Conservation (phyloP, 352 stramenopile species). For the Pythium biforme region DNA sequence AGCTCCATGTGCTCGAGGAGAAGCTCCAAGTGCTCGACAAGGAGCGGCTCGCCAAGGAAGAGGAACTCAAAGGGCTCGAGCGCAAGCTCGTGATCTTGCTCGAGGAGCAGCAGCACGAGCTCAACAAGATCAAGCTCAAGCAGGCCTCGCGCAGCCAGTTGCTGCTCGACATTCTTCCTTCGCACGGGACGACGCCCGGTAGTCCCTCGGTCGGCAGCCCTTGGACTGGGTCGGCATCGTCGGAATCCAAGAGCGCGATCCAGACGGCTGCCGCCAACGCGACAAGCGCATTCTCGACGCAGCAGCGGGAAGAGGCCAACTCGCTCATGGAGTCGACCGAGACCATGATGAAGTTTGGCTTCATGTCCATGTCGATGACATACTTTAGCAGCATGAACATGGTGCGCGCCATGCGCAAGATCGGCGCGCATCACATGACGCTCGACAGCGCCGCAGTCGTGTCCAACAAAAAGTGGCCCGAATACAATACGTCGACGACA, state of each 20-base stretch:
- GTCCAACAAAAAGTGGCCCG: constrained; percentile 59
- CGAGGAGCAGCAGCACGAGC: constrained; percentile 93
- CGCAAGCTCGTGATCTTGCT: constrained; percentile 93
- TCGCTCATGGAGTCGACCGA: constrained; percentile 95
- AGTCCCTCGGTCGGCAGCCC: constrained; percentile 29
- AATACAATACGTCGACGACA: constrained; percentile 40
- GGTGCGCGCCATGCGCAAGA: constrained; percentile 95
- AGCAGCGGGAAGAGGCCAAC: constrained; percentile 89
- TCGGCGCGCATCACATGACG: constrained; percentile 90
- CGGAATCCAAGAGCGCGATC: constrained; percentile 16
- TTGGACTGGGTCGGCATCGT: constrained; percentile 5
- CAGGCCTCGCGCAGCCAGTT: constrained; percentile 51
- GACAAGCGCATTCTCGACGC: constrained; percentile 44
- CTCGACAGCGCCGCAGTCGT: constrained; percentile 76
- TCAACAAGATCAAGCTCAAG: constrained; percentile 70
- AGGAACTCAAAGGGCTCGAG: constrained; percentile 92
- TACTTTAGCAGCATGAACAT: constrained; percentile 98
- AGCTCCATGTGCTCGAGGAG: constrained; percentile 81
- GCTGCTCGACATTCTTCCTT: constrained; percentile 41
- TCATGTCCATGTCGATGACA: constrained; percentile 98
- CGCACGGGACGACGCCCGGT: constrained; percentile 7
- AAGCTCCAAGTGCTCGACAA: constrained; percentile 87
- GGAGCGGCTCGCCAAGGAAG: constrained; percentile 88
- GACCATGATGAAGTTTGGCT: constrained; percentile 98
- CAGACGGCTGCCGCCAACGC: constrained; percentile 21